phyloP scores from a whole-genome alignment of 257 asterid species.

The Forsythia suspensa region DNA sequence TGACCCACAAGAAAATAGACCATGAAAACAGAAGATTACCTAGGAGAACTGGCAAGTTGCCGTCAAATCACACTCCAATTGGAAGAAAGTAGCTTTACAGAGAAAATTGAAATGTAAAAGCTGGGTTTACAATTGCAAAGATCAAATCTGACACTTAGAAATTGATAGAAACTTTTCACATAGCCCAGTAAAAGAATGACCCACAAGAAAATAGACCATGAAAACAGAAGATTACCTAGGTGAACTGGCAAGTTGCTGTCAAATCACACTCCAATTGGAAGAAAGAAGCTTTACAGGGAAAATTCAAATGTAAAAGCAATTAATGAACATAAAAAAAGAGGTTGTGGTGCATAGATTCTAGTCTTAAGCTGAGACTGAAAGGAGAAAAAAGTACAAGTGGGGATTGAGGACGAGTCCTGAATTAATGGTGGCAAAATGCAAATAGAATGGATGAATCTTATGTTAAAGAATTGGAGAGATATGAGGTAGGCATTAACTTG shows the following conservation, averaged over 20 bases:
- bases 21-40: neutral
- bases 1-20: neutral
- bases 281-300: too few species aligned
- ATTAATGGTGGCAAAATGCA: neutral
- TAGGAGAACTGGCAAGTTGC: neutral
- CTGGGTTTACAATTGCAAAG: too few species aligned
- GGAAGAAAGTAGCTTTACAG: too few species aligned
- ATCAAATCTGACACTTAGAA: too few species aligned
- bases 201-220: neutral
- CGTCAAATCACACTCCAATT: too few species aligned
- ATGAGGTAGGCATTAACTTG: conserved; percentile 43
- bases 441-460: too few species aligned
- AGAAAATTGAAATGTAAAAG: too few species aligned
- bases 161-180: neutral
- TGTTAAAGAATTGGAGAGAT: conserved; percentile 36
- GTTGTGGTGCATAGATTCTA: conserved; percentile 4
- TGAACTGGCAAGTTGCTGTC: neutral
- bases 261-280: too few species aligned
- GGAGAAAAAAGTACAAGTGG: conserved; percentile 19
- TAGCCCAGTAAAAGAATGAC: neutral
- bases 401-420: neutral
- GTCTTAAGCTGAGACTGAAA: conserved; percentile 10
- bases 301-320: neutral
- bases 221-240: neutral
- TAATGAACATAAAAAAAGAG: too few species aligned